Base-by-base conservation (phyloP, 257 asterid genomes). In the Nicotiana tomentosiformis region DNA sequence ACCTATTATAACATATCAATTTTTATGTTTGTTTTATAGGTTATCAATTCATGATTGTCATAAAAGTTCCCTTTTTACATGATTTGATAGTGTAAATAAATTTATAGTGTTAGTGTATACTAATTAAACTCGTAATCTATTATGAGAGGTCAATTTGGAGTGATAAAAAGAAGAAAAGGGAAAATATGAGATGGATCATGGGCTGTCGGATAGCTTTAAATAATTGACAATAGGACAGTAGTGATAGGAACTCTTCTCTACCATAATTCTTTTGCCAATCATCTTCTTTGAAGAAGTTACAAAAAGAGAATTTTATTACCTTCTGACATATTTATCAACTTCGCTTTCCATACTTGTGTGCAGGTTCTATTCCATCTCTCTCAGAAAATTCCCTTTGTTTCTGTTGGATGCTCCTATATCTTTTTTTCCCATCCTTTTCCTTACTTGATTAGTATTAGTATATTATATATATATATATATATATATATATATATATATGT, bases 151-250 rank as follows among this genome's bases (percentile, higher is more conserved):
- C 12, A 74, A 51, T 26, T 51, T 15, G 23, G 80, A 46, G 62
- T 74, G 53, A 74, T 26, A 51, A 74, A 74, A 74, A 65, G 70
- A 11, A 64, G 37, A 26, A 64, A 26, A 49, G 62, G 61, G 43
- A 51, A 26, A 33, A 77, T 51, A 65, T 86, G 56, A 83, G 74
- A 80, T 69, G 80, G 85, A 86, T 84, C 88, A 77, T 92, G 94
- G 89, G 90, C 46, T 86, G 91, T 92, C 90, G 84, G 67, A 80
- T 77, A 16, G 37, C 82, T 83, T 85, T 78, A 89, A 90, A 91
- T 91, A 86, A 89, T 90, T 86, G 77, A 91, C 88, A 86, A 89
- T 90, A 84, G 77, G 80, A 62, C 12, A 57, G 26, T 29, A 15
- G 67, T 53, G 80, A 76, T 76, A 76, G 64, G 26, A 51, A 76